Base-by-base conservation (phyloP, 1,284 basidiomycete genomes). In the Pseudozyma thailandica region DNA sequence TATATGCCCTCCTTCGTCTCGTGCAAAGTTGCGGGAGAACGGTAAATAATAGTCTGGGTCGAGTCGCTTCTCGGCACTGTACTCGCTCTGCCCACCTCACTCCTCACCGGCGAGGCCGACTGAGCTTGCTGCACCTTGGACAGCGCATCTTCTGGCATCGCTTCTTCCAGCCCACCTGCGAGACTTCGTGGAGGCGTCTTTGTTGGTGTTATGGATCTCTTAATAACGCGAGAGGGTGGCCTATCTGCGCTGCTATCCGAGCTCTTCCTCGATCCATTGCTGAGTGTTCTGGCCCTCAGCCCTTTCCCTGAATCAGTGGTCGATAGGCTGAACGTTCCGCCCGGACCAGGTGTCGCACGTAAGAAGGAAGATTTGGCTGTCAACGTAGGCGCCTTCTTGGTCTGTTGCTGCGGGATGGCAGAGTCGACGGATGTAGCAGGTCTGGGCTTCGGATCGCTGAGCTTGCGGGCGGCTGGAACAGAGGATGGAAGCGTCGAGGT, bases 281-380 rank as follows among this genome's bases (percentile, higher is more conserved):
- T 60, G 20, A 62, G 7, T 12, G 50, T 61, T 10, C 59, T 37
- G 5, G 58, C 44, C 6, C 59, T 27, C 31, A 65, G 30, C 23
- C 42, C 64, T 25, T 41, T 33, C 4, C 58, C 54, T 0, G 55
- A 55, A 21, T 61, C 47, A 6, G 59, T 59, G 27, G 61, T 39
- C 0, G 66, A 56, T 13, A 72, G 50, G 5, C 57, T 61, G 16
- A 72, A 72, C 9, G 61, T 66, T 0, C 69, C 69, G 7, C 69
- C 64, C 4, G 73, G 73, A n/a, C 57, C 58, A 1, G 73, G 73
- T 2, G 69, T 75, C 0, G 73, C 70, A 15, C 65, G 61, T 3
- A 75, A 37, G 50, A 64, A 75, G 18, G 57, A 57, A 13, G 59
- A 56, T 12, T 69, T 74, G n/a, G 43, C 28, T 6, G 16, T 31